Evolutionary conservation across 1,284 basidiomycete genomes (phyloP), one percentile per base, ranked within the genome.

Genomic region (Coniophora puteana): DNA sequence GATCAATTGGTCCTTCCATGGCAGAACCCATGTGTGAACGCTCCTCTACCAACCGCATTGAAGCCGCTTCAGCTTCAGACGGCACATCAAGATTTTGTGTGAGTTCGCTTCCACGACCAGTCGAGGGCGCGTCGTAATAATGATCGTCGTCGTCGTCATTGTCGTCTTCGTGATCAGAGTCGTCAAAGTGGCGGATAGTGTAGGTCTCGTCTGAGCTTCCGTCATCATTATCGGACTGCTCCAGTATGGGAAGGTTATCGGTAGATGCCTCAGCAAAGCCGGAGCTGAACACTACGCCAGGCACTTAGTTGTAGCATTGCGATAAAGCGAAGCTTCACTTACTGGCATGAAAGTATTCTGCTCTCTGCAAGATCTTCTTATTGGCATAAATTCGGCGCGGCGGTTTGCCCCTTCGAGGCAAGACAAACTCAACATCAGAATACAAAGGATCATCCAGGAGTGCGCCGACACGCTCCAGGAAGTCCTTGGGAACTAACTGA

Each of bases 361-460:
- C 76, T 38, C 89, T 68, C 47, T 69, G 66, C n/a, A 92, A 67
- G 26, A 92, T 54, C 54, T 73, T 78, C 51, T 75, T 78, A 31
- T 79, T 78, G 2, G 88, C 89, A 55, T 73, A 81, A 48, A 88
- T 83, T 22, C 57, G 67, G 30, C 71, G 66, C 10, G 67, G 59
- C 27, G 64, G 61, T n/a, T 51, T 61, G 31, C 66, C 62, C 47
- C 74, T 67, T 37, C 66, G 63, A 0, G 84, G 83, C 16, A 91
- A 63, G 17, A 89, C 64, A 50, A 92, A 92, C 58, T 86, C 83
- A 22, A 91, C 76, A 54, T 92, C 89, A 4, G 85, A 89, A 54
- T 92, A 92, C 11, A 78, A 61, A 30, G 83, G 85, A 55, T 93
- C 86, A 51, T 93, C 84, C 6, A 93, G 68, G 26, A 93, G 65